These are phyloP conservation scores for Ogataea neopini DNA, from an alignment of 805 yeast genomes.

Conservation along the genomic window DNA sequence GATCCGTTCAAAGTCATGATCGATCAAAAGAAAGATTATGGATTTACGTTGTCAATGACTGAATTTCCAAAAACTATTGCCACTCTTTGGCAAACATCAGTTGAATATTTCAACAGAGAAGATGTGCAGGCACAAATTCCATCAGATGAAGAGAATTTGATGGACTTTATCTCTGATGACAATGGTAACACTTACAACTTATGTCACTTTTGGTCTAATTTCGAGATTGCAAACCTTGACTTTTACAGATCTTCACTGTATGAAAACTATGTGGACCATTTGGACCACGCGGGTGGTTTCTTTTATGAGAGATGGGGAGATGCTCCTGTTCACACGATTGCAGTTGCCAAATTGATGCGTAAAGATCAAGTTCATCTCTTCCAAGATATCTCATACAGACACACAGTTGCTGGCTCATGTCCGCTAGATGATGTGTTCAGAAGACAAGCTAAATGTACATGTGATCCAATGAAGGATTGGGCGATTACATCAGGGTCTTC, in stretches of 20 bases:
- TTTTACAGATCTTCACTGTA: conserved; percentile 61
- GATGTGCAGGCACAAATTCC: conserved; percentile 22
- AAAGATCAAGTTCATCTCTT: conserved; percentile 71
- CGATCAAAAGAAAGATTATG: conserved; percentile 50
- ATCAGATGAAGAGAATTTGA: conserved; percentile 39
- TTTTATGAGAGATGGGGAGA: conserved; percentile 93
- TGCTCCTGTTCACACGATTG: conserved; percentile 53
- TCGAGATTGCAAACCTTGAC: conserved; percentile 70
- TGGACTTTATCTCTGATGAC: conserved; percentile 66
- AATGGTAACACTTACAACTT: conserved; percentile 61
- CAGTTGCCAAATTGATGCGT: conserved; percentile 47
- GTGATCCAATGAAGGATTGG: conserved; percentile 71
- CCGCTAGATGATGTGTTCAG: conserved; percentile 66
- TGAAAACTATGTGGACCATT: conserved; percentile 56
- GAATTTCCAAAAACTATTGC: conserved; percentile 64
- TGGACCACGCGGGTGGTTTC: conserved; percentile 75
- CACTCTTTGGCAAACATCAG: conserved; percentile 49
- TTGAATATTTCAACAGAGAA: conserved; percentile 40
- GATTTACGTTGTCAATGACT: conserved; percentile 57
- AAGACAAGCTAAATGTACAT: conserved; percentile 60
- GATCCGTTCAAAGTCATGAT: conserved; percentile 58
- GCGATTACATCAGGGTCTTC: conserved; percentile 46
- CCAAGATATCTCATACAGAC: conserved; percentile 79
- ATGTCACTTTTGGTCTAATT: conserved; percentile 85
- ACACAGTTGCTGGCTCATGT: conserved; percentile 76